Conservation (phyloP, 768 basidiomycete species). For the Podaxis sp. region DNA sequence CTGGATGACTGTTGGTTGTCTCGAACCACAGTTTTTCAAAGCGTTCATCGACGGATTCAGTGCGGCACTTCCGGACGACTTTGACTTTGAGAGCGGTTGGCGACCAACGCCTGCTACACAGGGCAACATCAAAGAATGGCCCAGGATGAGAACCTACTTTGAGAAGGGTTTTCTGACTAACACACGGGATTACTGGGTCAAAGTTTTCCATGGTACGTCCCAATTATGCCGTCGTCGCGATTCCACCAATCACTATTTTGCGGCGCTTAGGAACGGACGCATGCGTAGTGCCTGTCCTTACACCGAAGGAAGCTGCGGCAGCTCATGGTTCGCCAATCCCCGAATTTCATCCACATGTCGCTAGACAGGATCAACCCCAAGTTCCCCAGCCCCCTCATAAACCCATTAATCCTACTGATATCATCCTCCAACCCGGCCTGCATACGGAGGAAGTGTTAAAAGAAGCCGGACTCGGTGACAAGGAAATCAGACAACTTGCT, state of each 20-base stretch:
- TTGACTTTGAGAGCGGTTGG: constrained; percentile 51
- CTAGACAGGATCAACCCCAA: constrained; percentile 6
- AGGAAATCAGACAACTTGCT: constrained; percentile 38
- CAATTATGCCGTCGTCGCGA: not conserved
- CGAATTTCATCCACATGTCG: constrained; percentile 50
- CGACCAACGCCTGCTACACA: constrained; percentile 49
- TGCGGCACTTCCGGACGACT: constrained; percentile 44
- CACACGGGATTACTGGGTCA: constrained; percentile 68
- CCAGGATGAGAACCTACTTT: constrained; percentile 54
- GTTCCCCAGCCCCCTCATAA: not conserved
- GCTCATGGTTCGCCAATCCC: constrained; percentile 43
- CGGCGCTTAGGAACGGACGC: constrained; percentile 61
- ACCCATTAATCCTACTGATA: constrained; percentile 12
- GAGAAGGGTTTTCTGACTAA: constrained; percentile 60
- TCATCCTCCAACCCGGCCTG: constrained; percentile 43
- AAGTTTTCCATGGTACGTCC: constrained; percentile 62
- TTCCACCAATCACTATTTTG: not conserved
- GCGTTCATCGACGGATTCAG: constrained; percentile 59
- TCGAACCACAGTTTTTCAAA: constrained; percentile 73
- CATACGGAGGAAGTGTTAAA: constrained; percentile 54
- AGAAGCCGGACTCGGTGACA: constrained; percentile 49
- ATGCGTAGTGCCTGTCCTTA: constrained; percentile 69
- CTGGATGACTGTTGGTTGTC: constrained; percentile 76
- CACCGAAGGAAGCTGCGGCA: constrained; percentile 57
- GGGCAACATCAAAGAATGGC: constrained; percentile 52